Percentiles rank a stretch among this genome's conserved stretches.
Conservation (phyloP, 495 filamentous ascomycete genomes). For the Cercophora sp. region DNA sequence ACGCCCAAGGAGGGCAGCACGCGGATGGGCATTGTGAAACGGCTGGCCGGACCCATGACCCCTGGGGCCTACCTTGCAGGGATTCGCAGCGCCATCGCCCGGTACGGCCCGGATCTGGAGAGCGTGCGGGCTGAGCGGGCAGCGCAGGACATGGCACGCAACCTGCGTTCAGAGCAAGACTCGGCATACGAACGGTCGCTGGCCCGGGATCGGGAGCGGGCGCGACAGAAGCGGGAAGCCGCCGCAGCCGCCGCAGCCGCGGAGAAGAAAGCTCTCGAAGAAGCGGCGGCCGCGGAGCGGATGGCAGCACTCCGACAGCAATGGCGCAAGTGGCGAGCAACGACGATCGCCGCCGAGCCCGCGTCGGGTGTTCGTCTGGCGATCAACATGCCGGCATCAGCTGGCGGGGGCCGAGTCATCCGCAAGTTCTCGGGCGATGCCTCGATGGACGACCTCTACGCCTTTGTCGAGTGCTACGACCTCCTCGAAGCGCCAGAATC, state of each 20-base stretch:
- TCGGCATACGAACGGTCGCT: conserved; percentile 88
- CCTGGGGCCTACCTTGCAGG: conserved; percentile 65
- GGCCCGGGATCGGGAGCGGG: conserved; percentile 79
- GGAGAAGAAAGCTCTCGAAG: conserved; percentile 50
- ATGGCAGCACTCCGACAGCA: conserved; percentile 55
- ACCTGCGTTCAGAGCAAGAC: conserved; percentile 77
- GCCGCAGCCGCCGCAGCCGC: conserved; percentile 63
- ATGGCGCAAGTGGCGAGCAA: conserved; percentile 80
- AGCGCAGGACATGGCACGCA: conserved; percentile 73
- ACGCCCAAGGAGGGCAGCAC: conserved; percentile 75
- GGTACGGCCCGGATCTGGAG: conserved; percentile 65
- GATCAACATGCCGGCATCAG: conserved; percentile 68
- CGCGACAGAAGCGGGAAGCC: conserved; percentile 67
- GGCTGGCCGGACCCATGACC: conserved; percentile 65
- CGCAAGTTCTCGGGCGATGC: conserved; percentile 64
- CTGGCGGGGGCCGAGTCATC: conserved; percentile 59
- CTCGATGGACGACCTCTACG: conserved; percentile 84
- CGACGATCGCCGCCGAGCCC: conserved; percentile 65
- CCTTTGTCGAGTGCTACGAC: conserved; percentile 91
- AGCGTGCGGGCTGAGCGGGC: conserved; percentile 63
- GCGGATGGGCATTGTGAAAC: conserved; percentile 79
- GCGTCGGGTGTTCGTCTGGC: conserved; percentile 67
- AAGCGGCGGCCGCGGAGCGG: conserved; percentile 58
- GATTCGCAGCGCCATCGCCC: conserved; percentile 63
- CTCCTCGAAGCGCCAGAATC: conserved; percentile 41